Conservation (phyloP, 257 asterid species). For the Nicotiana benthamiana region DNA sequence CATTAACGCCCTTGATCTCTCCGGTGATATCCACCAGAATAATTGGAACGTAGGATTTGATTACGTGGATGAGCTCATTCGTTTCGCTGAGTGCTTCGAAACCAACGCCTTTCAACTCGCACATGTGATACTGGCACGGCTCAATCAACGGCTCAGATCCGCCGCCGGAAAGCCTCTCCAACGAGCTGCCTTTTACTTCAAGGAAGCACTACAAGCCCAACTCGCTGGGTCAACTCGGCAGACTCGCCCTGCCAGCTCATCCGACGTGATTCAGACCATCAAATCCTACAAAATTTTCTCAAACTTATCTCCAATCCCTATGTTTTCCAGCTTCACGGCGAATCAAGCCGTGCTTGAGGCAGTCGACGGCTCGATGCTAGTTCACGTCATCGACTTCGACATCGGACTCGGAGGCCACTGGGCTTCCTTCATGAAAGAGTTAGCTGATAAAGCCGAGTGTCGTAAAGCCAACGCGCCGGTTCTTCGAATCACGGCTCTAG, state of each 20-base stretch:
- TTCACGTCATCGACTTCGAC: slow-evolving; percentile 82
- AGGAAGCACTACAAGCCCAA: slow-evolving; percentile 76
- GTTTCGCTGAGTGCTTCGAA: slow-evolving; percentile 81
- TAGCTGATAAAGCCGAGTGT: slow-evolving; percentile 53
- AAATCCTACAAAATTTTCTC: slow-evolving; percentile 67
- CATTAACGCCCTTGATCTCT: slow-evolving; percentile 19
- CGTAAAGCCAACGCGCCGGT: slow-evolving; percentile 34
- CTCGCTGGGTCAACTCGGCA: slow-evolving; percentile 59
- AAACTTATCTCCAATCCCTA: slow-evolving; percentile 61
- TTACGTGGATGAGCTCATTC: slow-evolving; percentile 74
- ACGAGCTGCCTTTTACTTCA: slow-evolving; percentile 88
- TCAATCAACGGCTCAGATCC: slow-evolving; percentile 61
- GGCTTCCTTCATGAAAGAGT: slow-evolving; percentile 87
- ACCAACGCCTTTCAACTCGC: slow-evolving; percentile 74
- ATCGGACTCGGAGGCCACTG: slow-evolving; percentile 64
- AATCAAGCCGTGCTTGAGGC: slow-evolving; percentile 88
- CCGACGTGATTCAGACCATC: slow-evolving; percentile 61
- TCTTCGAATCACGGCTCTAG: slow-evolving; percentile 66
- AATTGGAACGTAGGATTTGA: slow-evolving; percentile 50
- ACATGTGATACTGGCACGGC: slow-evolving; percentile 66
- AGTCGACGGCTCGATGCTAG: slow-evolving; percentile 41
- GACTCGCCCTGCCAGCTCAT: slow-evolving; percentile 33
- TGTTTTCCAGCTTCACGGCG: slow-evolving; percentile 85
- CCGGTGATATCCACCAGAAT: slow-evolving; percentile 14
- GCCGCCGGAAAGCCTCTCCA: slow-evolving; percentile 68